Base-by-base conservation (phyloP, 768 basidiomycete genomes). In the Lentinula sp. region DNA sequence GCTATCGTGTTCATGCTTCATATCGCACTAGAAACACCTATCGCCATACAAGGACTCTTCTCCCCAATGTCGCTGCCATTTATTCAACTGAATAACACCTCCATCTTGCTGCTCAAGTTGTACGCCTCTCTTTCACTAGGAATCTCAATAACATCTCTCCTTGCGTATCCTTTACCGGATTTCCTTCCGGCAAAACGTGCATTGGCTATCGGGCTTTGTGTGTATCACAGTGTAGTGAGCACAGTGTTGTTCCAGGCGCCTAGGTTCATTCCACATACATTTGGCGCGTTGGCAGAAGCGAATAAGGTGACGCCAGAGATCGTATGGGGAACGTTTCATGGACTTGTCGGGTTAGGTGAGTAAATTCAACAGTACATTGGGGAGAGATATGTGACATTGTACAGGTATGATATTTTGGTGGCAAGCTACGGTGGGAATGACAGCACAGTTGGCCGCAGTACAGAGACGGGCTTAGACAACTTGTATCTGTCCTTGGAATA, bases 171-270 rank as follows among this genome's bases (percentile, higher is more conserved):
- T 4, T 80, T 94, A 11, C 92, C 91, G 66, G 91, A 93, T 65
- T 92, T 89, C 71, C 74, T 93, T 2, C 92, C 91, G 0, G 91
- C 91, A 10, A 94, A 94, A 75, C 84, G 92, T 15, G 92, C 89
- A 0, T 71, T 93, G 8, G 92, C 88, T 2, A 85, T 94, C 32
- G 84, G 78, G 9, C 80, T 94, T 2, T 86, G 87, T 63, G 66
- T 92, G 13, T 94, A 93, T 70, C 91, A 94, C 70, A 84, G 78
- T 61, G 71, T 87, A 35, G 80, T 79, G 54, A 90, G 91, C 1
- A 91, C 90, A 2, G 73, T 91, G 53, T 81, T 94, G 53, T 88
- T 82, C 70, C 84, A 89, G 61, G 78, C 88, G 1, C 90, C 91
- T 0, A 82, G 91, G 34, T 90, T 94, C 70, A 88, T 94, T 59